Conservation (phyloP, 2,329 filamentous ascomycete species). For the Pseudocercospora fijiensis region DNA sequence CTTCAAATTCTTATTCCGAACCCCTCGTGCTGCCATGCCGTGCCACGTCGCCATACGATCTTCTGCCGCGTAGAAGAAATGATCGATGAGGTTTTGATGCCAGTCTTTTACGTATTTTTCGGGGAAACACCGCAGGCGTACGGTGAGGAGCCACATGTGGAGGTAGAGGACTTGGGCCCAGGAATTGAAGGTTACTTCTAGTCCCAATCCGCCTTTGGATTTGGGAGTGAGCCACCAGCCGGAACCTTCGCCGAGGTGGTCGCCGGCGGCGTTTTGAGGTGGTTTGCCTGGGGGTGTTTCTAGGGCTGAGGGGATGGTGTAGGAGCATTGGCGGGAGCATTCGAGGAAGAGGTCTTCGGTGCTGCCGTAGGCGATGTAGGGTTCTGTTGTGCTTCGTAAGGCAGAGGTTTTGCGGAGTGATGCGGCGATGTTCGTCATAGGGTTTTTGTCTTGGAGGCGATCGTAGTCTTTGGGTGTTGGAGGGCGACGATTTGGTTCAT, state of each 20-base stretch:
- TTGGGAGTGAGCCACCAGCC: conserved; percentile 74
- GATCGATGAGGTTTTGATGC: conserved; percentile 88
- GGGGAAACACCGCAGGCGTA: conserved; percentile 77
- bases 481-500: conserved; percentile 16
- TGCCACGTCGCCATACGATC: conserved; percentile 79
- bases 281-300: conserved; percentile 63
- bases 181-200: conserved; percentile 85
- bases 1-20: conserved; percentile 67
- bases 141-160: conserved; percentile 88
- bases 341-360: conserved; percentile 77
- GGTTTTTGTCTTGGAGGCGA: conserved; percentile 12
- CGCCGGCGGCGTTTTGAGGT: conserved; percentile 70
- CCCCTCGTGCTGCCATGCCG: conserved; percentile 57
- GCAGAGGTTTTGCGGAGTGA: conserved; percentile 28
- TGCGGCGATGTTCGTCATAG: conserved; percentile 30
- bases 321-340: conserved; percentile 71
- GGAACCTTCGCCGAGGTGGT: conserved; percentile 73
- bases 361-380: conserved; percentile 75
- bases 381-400: conserved; percentile 53
- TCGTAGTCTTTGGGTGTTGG: conserved; percentile 18
- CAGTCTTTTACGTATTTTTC: conserved; percentile 67
- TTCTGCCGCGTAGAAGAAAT: conserved; percentile 90
- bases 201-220: conserved; percentile 52
- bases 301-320: conserved; percentile 68
- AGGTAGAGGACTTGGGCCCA: conserved; percentile 97